Evolutionary conservation across 1,284 basidiomycete genomes (phyloP), one percentile per base, ranked within the genome.

Genomic region (Sporisorium iseilematis-ciliati): DNA sequence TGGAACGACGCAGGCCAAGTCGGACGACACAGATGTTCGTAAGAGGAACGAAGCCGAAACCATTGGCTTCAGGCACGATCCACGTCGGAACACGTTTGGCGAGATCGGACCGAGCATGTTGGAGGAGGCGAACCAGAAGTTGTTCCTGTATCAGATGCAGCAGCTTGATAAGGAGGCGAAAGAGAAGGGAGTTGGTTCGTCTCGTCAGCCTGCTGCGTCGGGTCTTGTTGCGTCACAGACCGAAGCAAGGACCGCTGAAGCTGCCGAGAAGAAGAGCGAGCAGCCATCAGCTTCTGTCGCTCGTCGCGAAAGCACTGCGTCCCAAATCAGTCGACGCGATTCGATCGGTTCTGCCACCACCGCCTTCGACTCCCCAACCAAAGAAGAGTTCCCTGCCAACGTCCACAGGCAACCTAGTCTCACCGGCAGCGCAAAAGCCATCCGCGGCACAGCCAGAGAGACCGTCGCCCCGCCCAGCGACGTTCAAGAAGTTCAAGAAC

Each of bases 311-410:
- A 64, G 63, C 38, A 43, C 57, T n/a, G 69, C 63, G 2, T 73
- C 70, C 14, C 60, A 73, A 35, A 33, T 60, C 10, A 73, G 67
- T 20, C 45, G 76, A 38, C 73, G 66, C 8, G 56, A 65, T 49
- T 79, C 77, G 21, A 71, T 79, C 55, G 73, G 60, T 5, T 72
- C 75, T 6, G 77, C 69, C 2, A 75, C 71, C 12, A 79, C 77
- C 4, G 77, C 77, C 3, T 67, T 79, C 31, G 77, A 79, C 50
- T 66, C 71, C n/a, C 65, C 71, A 18, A 69, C 62, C 2, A 57
- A 49, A 14, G 71, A 69, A 3, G 71, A 69, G 8, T 69, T 74
- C 45, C 57, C 54, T 14, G 7, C 50, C 1, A 33, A 48, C 10
- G 11, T 72, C 8, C 31, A 23, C 33, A 45, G 40, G 12, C 38